These are phyloP conservation scores for Chrysanthemum seticuspe DNA, from an alignment of 129 eudicot genomes.

Conservation along the genomic window DNA sequence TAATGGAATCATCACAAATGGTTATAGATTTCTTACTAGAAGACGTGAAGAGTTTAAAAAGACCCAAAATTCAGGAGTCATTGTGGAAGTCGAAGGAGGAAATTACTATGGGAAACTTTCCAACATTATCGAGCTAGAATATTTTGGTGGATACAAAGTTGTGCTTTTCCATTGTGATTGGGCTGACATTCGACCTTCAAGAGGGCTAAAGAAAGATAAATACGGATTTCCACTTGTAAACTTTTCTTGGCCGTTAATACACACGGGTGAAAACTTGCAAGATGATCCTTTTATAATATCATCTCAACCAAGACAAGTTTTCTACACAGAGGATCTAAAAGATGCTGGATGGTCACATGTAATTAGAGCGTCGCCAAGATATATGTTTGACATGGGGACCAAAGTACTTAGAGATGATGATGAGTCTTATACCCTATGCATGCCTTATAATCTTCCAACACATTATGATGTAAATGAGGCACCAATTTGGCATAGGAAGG, in stretches of 20 bases:
- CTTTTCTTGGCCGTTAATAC: neutral
- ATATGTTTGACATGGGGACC: neutral
- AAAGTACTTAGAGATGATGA: neutral
- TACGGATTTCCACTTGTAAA: neutral
- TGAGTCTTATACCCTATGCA: neutral
- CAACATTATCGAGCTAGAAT: slow-evolving; percentile 1
- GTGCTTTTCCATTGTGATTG: neutral
- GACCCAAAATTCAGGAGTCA: too few species aligned
- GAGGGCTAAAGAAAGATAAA: too few species aligned
- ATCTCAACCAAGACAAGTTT: neutral
- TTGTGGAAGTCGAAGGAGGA: slow-evolving; percentile 1
- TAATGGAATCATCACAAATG: neutral
- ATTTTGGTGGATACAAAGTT: neutral
- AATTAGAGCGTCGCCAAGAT: too few species aligned
- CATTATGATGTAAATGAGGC: too few species aligned
- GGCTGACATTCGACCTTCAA: too few species aligned
- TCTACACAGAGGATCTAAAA: too few species aligned
- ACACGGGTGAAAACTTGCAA: neutral
- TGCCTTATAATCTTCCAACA: neutral
- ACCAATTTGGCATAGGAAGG: too few species aligned
- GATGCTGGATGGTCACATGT: too few species aligned
- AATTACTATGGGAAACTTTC: neutral
- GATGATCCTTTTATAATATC: slow-evolving; percentile 1
- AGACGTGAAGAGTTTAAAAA: too few species aligned
- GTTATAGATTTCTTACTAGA: too few species aligned